phyloP scores from a whole-genome alignment of 2,329 filamentous ascomycete species.

The Ophiostoma quercus region DNA sequence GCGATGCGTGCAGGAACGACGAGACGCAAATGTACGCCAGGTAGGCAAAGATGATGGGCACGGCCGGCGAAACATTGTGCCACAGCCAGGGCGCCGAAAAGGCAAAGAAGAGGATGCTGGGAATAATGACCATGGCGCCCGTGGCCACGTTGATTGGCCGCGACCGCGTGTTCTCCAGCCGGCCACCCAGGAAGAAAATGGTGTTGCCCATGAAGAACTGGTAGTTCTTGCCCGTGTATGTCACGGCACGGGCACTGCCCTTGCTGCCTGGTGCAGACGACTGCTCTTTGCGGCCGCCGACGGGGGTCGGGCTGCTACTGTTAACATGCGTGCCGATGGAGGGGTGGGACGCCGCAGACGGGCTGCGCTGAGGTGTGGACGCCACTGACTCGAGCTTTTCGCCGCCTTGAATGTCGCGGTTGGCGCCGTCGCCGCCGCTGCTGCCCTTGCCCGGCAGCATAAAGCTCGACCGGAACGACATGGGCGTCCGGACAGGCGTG shows the following conservation, averaged over 20 bases:
- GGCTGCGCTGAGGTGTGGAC: conserved; percentile 62
- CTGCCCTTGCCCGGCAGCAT: conserved; percentile 44
- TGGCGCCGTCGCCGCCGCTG: conserved; percentile 44
- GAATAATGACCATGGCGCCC: conserved; percentile 71
- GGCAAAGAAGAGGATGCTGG: conserved; percentile 74
- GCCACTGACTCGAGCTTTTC: conserved; percentile 79
- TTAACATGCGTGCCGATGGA: conserved; percentile 36
- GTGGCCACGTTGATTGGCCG: conserved; percentile 86
- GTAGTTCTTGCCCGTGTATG: conserved; percentile 61
- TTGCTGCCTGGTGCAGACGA: conserved; percentile 1
- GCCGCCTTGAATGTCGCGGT: conserved; percentile 60
- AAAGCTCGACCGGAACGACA: conserved; percentile 73
- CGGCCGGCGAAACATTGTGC: conserved; percentile 77
- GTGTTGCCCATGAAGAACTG: conserved; percentile 95
- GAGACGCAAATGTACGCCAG: conserved; percentile 86
- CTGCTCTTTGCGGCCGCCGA: conserved; percentile 16
- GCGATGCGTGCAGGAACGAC: conserved; percentile 88
- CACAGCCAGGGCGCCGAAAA: conserved; percentile 83
- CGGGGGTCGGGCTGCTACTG: conserved; percentile 9
- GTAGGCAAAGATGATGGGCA: conserved; percentile 87
- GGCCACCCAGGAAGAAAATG: conserved; percentile 77
- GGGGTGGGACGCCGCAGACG: conserved; percentile 30
- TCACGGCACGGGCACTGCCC: conserved; percentile 42
- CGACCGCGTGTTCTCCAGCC: conserved; percentile 81
- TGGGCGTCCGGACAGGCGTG: conserved; percentile 63